Base-by-base conservation (phyloP, 1,284 basidiomycete species). In the Cystobasidium slooffiae region DNA sequence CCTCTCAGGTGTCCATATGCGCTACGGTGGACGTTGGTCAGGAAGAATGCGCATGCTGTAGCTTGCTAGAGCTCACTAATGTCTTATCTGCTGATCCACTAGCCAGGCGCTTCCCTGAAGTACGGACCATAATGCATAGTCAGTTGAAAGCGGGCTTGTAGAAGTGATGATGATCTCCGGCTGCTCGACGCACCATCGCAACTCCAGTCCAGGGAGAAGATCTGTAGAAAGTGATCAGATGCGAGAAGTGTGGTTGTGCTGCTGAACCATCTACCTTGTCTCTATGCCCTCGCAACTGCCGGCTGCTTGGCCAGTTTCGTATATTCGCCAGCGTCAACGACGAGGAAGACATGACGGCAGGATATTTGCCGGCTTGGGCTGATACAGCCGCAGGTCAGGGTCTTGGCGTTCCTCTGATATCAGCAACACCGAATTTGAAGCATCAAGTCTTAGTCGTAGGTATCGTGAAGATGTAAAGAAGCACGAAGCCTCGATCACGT, bases 1-100 rank as follows among this genome's bases (percentile, higher is more conserved):
- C 18, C 69, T 41, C 31, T 69, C 70, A 3, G 75, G 75, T 61
- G 72, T 72, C 75, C 75, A 76, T 53, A 76, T 74, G 16, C 70
- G 61, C 70, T 73, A 37, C 31, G 22, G 18, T 9, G n/a, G 3
- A 14, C 6, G 10, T 12, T 18, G 37, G 31, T 31, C 31, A 31
- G 5, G 18, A 41, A 59, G 51, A 10, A 12, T 46, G 39, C n/a
- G 41, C 6, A 53, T 41, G 12, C 4, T 43, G 7, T 10, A 3
- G 16, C 10, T 18, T 5, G 7, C n/a, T 22, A 3, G 4, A 49
- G 4, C 70, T 4, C 46, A 73, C 70, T 10, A 73, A 46, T 16
- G 70, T 65, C 53, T 73, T 73, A 37, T 73, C 70, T 20, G 62
- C 62, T 14, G 70, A 73, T 18, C 70, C 70, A 55, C 70, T 73